A percentile compares a stretch with the other conserved stretches of the same genome.
Conservation (phyloP, 306 rosid genomes). For the Quercus alba region DNA sequence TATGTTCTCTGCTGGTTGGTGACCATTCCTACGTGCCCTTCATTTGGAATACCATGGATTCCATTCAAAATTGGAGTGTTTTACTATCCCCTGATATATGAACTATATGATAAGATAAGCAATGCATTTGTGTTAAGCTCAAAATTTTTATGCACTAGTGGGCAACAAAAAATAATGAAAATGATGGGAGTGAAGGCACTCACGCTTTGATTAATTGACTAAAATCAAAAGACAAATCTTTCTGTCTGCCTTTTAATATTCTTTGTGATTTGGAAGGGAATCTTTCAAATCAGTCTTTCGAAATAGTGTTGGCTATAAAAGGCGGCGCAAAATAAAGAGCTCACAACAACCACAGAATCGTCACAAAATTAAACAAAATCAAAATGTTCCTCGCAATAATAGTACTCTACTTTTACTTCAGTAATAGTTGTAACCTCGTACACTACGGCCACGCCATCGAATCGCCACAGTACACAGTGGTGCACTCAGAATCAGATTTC, state of each 20-base stretch:
- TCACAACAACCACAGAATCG: neutral
- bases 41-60: constrained; percentile 23
- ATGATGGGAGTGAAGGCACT: constrained; percentile 22
- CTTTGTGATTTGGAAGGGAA: neutral
- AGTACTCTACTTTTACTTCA: constrained; percentile 19
- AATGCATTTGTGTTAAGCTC: neutral
- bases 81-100: too few relatives aligned
- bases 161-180: constrained; percentile 31
- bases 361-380: constrained; percentile 20
- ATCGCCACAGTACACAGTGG: constrained; percentile 49
- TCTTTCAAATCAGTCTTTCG: neutral
- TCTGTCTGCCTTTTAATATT: neutral
- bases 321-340: neutral
- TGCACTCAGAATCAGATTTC: constrained; percentile 54
- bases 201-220: neutral
- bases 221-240: neutral
- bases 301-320: neutral
- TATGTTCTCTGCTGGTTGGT: neutral
- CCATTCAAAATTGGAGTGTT: neutral
- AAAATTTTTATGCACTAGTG: too few relatives aligned
- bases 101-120: constrained; percentile 2
- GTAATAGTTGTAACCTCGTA: neutral
- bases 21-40: neutral
- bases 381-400: constrained; percentile 18
- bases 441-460: constrained; percentile 36